These are phyloP conservation scores for Forsythia suspensa DNA, from an alignment of 257 asterid genomes.

Conservation along the genomic window DNA sequence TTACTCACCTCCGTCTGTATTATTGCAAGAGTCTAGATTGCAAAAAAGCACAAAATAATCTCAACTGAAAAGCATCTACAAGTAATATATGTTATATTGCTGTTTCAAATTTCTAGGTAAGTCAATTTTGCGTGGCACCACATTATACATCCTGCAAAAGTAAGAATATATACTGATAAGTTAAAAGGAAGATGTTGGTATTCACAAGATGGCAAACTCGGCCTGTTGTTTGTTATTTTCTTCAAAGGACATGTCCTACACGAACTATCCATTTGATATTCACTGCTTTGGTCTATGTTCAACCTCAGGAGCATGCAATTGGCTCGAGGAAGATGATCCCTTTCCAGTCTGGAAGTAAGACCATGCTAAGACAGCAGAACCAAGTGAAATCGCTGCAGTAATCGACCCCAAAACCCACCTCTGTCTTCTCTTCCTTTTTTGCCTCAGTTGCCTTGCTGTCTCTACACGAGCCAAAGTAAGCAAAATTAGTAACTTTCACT, in stretches of 20 bases:
- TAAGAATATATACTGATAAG: too few species aligned
- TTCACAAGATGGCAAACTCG: conserved; percentile 37
- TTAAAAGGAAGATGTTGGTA: conserved; percentile 18
- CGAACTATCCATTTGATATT: conserved; percentile 30
- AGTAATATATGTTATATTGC: too few species aligned
- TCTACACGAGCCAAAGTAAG: conserved; percentile 38
- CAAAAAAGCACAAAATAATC: too few species aligned
- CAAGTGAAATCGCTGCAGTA: conserved; percentile 61
- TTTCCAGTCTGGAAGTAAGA: conserved; percentile 62
- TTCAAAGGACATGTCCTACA: conserved; percentile 15
- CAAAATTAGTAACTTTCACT: too few species aligned
- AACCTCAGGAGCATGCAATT: conserved; percentile 32
- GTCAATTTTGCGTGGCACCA: too few species aligned
- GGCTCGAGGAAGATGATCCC: conserved; percentile 39
- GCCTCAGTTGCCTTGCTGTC: conserved; percentile 68
- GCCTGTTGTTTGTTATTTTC: conserved; percentile 41
- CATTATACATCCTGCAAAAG: too few species aligned
- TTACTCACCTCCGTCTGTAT: too few species aligned
- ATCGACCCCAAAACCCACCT: conserved; percentile 76
- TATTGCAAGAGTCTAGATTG: too few species aligned
- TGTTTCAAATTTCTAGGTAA: too few species aligned
- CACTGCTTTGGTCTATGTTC: conserved; percentile 29
- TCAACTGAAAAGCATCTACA: too few species aligned
- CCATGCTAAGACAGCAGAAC: conserved; percentile 63
- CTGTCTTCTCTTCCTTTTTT: conserved; percentile 61